Evolutionary conservation across 179 eudicot genomes (phyloP).

Genomic region (Gypsophila paniculata): DNA sequence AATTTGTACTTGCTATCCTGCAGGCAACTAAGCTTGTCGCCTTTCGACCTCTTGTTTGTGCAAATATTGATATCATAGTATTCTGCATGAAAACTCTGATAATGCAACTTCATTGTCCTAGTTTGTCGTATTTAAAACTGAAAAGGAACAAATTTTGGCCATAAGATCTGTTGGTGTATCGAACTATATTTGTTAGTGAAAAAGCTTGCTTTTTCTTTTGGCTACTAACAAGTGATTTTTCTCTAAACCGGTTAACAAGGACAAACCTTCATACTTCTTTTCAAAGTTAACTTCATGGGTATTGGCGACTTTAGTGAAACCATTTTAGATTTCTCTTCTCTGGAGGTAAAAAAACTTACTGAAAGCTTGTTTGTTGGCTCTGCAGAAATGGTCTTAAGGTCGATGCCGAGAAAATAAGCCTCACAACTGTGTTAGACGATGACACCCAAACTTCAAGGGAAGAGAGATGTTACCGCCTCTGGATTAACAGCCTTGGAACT

Average conservation of each 20-base stretch:
- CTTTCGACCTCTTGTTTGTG: not conserved
- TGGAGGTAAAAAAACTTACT: not conserved
- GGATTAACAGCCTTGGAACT: slow-evolving; percentile 82
- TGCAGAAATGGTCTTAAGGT: slow-evolving; percentile 65
- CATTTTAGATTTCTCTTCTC: not conserved
- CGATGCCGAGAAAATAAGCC: slow-evolving; percentile 48
- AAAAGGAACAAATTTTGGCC: not conserved
- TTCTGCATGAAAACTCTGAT: not conserved
- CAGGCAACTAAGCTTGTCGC: slow-evolving; percentile 1
- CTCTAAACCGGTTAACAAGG: not conserved
- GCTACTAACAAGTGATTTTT: not conserved
- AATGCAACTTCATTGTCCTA: not conserved
- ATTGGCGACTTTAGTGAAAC: not conserved
- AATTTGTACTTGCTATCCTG: not conserved
- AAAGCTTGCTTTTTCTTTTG: not conserved
- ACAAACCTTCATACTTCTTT: too few species aligned
- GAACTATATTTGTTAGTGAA: not conserved
- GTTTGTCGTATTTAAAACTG: not conserved
- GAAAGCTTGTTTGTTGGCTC: slow-evolving; percentile 11
- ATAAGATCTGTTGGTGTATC: not conserved
- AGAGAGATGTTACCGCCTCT: slow-evolving; percentile 75
- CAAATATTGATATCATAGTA: not conserved
- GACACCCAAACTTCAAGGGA: slow-evolving; percentile 70
- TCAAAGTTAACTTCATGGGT: too few species aligned
- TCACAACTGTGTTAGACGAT: slow-evolving; percentile 59